A percentile compares a stretch with the other conserved stretches of the same genome.
These are phyloP conservation scores for Pyrenophora teres DNA, from an alignment of 2,329 filamentous ascomycete species.

Conservation along the genomic window DNA sequence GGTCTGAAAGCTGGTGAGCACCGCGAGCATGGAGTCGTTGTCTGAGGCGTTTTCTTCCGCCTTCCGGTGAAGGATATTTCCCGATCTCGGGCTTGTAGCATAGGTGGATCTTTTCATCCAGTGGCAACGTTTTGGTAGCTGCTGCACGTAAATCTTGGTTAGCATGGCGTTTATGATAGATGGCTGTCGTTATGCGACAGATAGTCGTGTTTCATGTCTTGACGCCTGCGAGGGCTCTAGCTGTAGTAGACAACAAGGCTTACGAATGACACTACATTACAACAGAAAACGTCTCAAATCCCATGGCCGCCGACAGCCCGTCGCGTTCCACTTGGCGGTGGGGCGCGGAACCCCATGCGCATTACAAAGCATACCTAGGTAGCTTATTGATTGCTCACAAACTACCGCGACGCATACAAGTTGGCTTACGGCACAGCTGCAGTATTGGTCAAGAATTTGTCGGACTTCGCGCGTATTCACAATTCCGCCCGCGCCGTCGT, in stretches of 20 bases:
- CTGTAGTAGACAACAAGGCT: too few relatives aligned
- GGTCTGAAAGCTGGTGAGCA: not conserved
- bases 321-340: too few relatives aligned
- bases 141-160: too few relatives aligned
- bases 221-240: too few relatives aligned
- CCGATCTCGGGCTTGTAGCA: too few relatives aligned
- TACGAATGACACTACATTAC: too few relatives aligned
- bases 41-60: not conserved
- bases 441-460: not conserved
- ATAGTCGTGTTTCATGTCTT: too few relatives aligned
- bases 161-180: too few relatives aligned
- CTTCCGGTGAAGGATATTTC: not conserved
- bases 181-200: too few relatives aligned
- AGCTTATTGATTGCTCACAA: not conserved
- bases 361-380: not conserved
- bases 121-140: too few relatives aligned
- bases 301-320: too few relatives aligned
- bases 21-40: not conserved
- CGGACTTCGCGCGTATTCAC: not conserved
- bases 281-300: too few relatives aligned
- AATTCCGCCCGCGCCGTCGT: constrained; percentile 11
- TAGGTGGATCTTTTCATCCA: not conserved
- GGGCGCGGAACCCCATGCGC: constrained; percentile 6
- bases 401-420: not conserved
- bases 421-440: not conserved